Evolutionary conservation across 352 stramenopile species (phyloP).

Genomic region (Globisporangium camurandrum): DNA sequence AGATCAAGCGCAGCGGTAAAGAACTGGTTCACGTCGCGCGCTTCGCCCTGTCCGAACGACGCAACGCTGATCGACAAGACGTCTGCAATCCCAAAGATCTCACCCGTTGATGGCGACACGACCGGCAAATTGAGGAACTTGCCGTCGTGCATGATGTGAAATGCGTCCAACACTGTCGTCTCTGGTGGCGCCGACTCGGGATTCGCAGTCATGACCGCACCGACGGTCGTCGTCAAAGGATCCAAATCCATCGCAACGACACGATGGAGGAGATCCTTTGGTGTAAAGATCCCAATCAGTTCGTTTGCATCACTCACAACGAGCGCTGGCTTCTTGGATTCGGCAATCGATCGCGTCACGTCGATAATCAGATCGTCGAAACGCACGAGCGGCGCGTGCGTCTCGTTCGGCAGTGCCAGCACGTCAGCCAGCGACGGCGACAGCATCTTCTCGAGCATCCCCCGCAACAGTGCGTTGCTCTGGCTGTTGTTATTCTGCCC

Average conservation of each 20-base stretch:
- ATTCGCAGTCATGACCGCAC: slow-evolving; percentile 93
- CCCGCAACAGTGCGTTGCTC: slow-evolving; percentile 51
- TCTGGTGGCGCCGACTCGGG: slow-evolving; percentile 91
- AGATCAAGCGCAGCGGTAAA: slow-evolving; percentile 72
- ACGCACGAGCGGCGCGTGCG: slow-evolving; percentile 67
- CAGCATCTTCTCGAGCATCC: slow-evolving; percentile 86
- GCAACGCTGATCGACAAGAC: slow-evolving; percentile 71
- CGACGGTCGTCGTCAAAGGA: slow-evolving; percentile 84
- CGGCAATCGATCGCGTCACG: slow-evolving; percentile 69
- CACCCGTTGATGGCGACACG: slow-evolving; percentile 60
- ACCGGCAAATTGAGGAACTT: slow-evolving; percentile 97
- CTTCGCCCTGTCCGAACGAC: slow-evolving; percentile 65
- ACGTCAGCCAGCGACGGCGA: slow-evolving; percentile 79
- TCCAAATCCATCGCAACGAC: slow-evolving; percentile 90
- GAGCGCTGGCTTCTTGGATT: slow-evolving; percentile 68
- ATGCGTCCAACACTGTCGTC: slow-evolving; percentile 93
- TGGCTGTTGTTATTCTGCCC: slow-evolving; percentile 45
- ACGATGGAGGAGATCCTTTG: slow-evolving; percentile 96
- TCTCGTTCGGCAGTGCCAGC: slow-evolving; percentile 47
- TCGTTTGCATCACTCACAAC: slow-evolving; percentile 60
- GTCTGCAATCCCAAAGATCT: slow-evolving; percentile 77
- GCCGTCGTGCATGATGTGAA: slow-evolving; percentile 98
- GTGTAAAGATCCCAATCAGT: slow-evolving; percentile 96
- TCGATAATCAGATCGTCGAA: slow-evolving; percentile 62
- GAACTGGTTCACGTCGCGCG: slow-evolving; percentile 67